phyloP scores from a whole-genome alignment of 1,284 basidiomycete genomes.

The Puccinia sorghi region DNA sequence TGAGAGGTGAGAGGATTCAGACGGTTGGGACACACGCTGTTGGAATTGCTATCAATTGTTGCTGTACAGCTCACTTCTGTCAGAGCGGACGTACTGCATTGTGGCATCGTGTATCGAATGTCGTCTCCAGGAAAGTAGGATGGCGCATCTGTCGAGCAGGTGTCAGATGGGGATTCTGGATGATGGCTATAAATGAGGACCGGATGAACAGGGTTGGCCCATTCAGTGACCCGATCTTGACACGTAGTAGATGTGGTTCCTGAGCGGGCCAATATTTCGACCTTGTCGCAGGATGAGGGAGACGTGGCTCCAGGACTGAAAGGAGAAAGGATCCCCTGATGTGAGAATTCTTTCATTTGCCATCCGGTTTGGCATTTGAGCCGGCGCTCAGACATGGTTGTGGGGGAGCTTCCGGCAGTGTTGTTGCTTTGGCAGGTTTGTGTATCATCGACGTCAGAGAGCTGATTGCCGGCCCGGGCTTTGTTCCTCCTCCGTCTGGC shows the following conservation, averaged over 20 bases:
- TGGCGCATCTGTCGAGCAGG: conserved; percentile 21
- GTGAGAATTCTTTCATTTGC: conserved; percentile 35
- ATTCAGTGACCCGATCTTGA: neutral
- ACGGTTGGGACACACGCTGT: conserved; percentile 16
- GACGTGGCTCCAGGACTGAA: conserved; percentile 1
- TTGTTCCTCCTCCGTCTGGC: conserved; percentile 2
- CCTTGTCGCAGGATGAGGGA: neutral
- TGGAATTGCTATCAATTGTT: conserved; percentile 22
- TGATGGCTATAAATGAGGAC: neutral
- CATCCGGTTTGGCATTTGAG: conserved; percentile 29
- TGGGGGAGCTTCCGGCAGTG: conserved; percentile 17
- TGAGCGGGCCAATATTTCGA: conserved; percentile 21
- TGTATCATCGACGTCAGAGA: conserved; percentile 16
- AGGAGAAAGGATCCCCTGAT: conserved; percentile 1
- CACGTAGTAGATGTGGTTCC: conserved; percentile 1
- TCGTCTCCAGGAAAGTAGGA: conserved; percentile 31
- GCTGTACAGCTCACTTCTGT: conserved; percentile 31
- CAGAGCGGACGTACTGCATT: conserved; percentile 9
- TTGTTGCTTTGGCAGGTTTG: conserved; percentile 19
- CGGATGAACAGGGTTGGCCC: neutral
- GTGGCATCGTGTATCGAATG: conserved; percentile 18
- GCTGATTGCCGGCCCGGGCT: conserved; percentile 1
- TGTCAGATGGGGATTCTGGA: conserved; percentile 15
- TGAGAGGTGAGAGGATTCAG: neutral
- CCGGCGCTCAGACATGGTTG: conserved; percentile 24